phyloP scores from a whole-genome alignment of 305 asterid species.

The Petunia hybrid region DNA sequence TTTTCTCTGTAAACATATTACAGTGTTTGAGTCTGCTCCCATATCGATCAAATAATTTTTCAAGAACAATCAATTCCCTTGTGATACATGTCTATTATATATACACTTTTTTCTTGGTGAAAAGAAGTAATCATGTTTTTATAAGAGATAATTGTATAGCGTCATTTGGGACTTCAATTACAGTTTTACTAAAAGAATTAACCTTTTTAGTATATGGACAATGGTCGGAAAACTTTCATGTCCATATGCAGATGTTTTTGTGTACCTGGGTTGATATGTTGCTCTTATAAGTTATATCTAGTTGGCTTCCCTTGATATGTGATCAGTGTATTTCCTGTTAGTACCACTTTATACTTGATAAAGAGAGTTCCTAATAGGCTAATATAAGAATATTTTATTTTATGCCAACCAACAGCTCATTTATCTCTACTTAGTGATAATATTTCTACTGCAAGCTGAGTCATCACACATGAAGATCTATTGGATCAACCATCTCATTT shows the following conservation, averaged over 20 bases:
- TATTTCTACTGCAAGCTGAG: not conserved
- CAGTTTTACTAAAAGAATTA: not conserved
- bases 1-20: not conserved
- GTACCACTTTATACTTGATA: not conserved
- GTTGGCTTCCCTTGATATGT: not conserved
- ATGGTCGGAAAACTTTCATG: not conserved
- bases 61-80: not conserved
- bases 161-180: not conserved
- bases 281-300: not conserved
- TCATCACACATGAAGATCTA: not conserved
- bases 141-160: not conserved
- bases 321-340: not conserved
- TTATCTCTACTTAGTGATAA: not conserved
- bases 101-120: not conserved
- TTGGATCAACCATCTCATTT: not conserved
- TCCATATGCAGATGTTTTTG: not conserved
- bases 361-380: not conserved
- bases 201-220: not conserved
- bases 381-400: not conserved
- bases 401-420: not conserved
- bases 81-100: not conserved
- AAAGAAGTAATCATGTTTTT: not conserved
- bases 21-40: not conserved
- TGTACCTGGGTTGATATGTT: not conserved
- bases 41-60: not conserved